Conservation (phyloP, 2,329 filamentous ascomycete genomes). For the Chaetomium olivaceum region DNA sequence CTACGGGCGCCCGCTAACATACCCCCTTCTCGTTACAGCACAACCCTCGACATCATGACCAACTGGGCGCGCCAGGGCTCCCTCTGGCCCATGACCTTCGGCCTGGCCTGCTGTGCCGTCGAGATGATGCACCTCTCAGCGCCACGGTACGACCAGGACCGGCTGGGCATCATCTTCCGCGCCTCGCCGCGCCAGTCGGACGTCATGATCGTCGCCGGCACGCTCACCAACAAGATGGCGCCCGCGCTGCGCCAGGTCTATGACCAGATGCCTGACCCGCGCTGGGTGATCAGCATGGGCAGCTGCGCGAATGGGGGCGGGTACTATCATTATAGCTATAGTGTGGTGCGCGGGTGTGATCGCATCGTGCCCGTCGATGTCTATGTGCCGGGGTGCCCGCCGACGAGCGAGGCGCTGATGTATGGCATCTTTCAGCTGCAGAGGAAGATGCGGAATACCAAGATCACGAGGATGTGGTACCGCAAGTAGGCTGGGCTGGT, state of each 20-base stretch:
- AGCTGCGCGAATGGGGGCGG: constrained; percentile 58
- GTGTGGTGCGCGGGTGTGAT: constrained; percentile 65
- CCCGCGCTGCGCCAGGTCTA: constrained; percentile 87
- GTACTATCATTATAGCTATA: constrained; percentile 74
- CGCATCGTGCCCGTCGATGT: constrained; percentile 68
- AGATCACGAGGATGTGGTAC: constrained; percentile 53
- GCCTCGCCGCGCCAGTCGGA: constrained; percentile 88
- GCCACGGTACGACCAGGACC: constrained; percentile 85
- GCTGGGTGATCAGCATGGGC: constrained; percentile 62
- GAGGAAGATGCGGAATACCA: constrained; percentile 63
- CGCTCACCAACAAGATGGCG: constrained; percentile 95
- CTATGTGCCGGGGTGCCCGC: constrained; percentile 66
- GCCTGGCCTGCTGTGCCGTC: constrained; percentile 83
- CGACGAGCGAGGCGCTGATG: constrained; percentile 50
- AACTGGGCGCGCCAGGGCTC: constrained; percentile 86
- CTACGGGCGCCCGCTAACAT: constrained; percentile 51
- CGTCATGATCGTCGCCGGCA: constrained; percentile 92
- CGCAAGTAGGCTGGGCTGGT: constrained; percentile 44
- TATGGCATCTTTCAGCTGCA: constrained; percentile 67
- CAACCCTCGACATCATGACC: constrained; percentile 74
- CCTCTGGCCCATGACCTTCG: constrained; percentile 87
- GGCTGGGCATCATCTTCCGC: constrained; percentile 86
- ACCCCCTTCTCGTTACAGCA: constrained; percentile 38
- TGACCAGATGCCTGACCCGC: constrained; percentile 91
- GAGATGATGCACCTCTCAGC: constrained; percentile 94